phyloP scores from a whole-genome alignment of 768 basidiomycete species.

The Gymnopilus dilepis region DNA sequence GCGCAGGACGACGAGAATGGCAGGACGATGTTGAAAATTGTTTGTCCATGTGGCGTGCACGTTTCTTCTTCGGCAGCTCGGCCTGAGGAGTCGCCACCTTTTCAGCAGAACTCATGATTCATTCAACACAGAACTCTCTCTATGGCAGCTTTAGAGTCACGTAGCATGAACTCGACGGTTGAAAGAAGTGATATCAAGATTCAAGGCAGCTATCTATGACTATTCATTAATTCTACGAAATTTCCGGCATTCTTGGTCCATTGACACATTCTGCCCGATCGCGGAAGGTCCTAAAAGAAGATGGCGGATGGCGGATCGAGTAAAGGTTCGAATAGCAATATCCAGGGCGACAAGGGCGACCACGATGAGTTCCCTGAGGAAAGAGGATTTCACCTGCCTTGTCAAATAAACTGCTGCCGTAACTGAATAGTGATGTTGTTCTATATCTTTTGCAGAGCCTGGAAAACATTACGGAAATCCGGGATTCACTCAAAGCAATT shows the following conservation, averaged over 20 bases:
- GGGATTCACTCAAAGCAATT: too few relatives aligned
- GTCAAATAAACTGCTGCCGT: background rate
- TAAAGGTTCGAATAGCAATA: slow-evolving; percentile 12
- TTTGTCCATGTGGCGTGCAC: background rate
- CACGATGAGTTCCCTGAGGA: background rate
- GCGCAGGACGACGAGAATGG: background rate
- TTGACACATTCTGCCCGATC: slow-evolving; percentile 27
- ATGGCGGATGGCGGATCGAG: slow-evolving; percentile 18
- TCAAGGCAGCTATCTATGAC: background rate
- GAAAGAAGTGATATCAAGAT: too few relatives aligned
- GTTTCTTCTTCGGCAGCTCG: background rate
- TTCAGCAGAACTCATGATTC: too few relatives aligned
- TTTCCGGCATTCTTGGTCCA: background rate
- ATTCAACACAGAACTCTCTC: too few relatives aligned
- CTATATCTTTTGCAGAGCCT: too few relatives aligned
- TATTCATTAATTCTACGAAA: background rate
- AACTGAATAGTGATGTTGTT: background rate
- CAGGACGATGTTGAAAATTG: background rate
- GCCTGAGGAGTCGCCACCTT: background rate
- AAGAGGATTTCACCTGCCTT: background rate
- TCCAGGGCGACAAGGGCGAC: slow-evolving; percentile 11
- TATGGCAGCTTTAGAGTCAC: too few relatives aligned
- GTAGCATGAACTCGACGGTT: too few relatives aligned
- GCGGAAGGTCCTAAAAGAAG: background rate
- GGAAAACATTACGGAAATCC: too few relatives aligned